phyloP scores from a whole-genome alignment of 1,284 basidiomycete species.

The Cerrena zonata region DNA sequence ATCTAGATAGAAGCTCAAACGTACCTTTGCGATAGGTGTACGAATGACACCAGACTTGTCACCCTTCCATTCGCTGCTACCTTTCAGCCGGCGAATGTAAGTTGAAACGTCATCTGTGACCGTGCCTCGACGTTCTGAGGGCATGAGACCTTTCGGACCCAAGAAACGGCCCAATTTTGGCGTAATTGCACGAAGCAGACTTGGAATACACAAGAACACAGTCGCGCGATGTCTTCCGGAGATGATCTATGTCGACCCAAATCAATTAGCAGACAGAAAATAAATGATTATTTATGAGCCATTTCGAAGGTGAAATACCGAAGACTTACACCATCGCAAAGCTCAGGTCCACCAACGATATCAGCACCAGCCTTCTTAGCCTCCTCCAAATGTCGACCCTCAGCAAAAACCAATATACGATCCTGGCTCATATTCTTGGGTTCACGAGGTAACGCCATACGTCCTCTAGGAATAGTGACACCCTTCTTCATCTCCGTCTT shows the following conservation, averaged over 20 bases:
- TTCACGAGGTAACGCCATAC: slow-evolving; percentile 65
- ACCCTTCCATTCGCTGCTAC: slow-evolving; percentile 88
- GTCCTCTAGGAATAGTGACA: slow-evolving; percentile 75
- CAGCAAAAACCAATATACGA: slow-evolving; percentile 82
- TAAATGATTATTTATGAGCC: no score
- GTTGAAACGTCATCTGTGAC: slow-evolving; percentile 83
- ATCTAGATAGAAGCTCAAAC: slow-evolving; percentile 17
- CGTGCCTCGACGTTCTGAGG: slow-evolving; percentile 87
- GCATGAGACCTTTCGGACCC: slow-evolving; percentile 94
- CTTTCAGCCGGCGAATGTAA: slow-evolving; percentile 76
- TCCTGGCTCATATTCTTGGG: slow-evolving; percentile 68
- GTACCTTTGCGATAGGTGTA: slow-evolving; percentile 67
- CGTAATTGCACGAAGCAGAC: slow-evolving; percentile 74
- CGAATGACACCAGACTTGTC: slow-evolving; percentile 85
- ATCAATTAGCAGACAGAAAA: slow-evolving; percentile 6
- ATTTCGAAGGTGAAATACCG: neutral
- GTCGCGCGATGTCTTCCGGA: slow-evolving; percentile 68
- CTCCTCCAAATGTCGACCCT: slow-evolving; percentile 70
- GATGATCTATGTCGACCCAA: slow-evolving; percentile 48
- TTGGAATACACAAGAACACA: slow-evolving; percentile 78
- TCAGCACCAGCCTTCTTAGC: slow-evolving; percentile 79
- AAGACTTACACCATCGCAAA: slow-evolving; percentile 68
- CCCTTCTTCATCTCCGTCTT: slow-evolving; percentile 73
- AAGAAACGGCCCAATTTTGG: slow-evolving; percentile 82
- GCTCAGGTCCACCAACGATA: slow-evolving; percentile 79